Conservation (phyloP, 192 early-diverging fungal genomes). For the Entomortierella lignicola region DNA sequence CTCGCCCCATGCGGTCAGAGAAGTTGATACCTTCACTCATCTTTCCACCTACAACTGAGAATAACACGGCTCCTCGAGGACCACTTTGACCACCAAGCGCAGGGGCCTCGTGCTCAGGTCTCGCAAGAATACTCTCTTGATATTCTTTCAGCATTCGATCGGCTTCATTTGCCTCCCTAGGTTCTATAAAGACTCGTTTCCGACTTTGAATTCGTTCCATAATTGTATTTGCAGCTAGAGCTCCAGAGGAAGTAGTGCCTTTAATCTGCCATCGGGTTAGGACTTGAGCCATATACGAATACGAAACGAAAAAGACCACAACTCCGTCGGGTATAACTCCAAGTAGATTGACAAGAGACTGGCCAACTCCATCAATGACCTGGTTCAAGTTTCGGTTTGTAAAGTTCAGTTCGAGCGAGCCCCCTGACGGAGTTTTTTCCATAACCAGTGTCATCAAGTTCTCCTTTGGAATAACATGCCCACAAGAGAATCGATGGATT, state of each 20-base stretch:
- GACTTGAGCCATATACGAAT: slow-evolving; percentile 77
- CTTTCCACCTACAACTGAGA: slow-evolving; percentile 91
- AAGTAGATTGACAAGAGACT: slow-evolving; percentile 75
- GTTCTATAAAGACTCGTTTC: slow-evolving; percentile 78
- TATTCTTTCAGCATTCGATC: slow-evolving; percentile 75
- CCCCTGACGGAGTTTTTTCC: slow-evolving; percentile 70
- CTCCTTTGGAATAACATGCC: slow-evolving; percentile 86
- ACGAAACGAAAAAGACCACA: slow-evolving; percentile 90
- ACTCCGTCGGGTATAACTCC: slow-evolving; percentile 85
- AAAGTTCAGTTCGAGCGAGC: slow-evolving; percentile 75
- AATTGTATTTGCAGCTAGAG: slow-evolving; percentile 3
- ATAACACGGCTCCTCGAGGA: slow-evolving; percentile 76
- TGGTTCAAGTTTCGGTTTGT: slow-evolving; percentile 59
- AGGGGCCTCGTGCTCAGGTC: slow-evolving; percentile 23
- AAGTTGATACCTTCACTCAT: slow-evolving; percentile 97
- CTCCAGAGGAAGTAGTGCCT: background rate
- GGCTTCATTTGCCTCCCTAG: slow-evolving; percentile 59
- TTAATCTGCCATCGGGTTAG: slow-evolving; percentile 62
- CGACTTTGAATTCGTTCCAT: slow-evolving; percentile 30
- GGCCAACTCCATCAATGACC: slow-evolving; percentile 77
- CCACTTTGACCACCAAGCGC: background rate
- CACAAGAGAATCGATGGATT: slow-evolving; percentile 80
- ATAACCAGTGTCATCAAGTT: slow-evolving; percentile 78
- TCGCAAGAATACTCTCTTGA: slow-evolving; percentile 54
- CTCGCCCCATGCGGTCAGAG: slow-evolving; percentile 84